phyloP scores from a whole-genome alignment of 345 rosid species.

The Jatropha curcas region DNA sequence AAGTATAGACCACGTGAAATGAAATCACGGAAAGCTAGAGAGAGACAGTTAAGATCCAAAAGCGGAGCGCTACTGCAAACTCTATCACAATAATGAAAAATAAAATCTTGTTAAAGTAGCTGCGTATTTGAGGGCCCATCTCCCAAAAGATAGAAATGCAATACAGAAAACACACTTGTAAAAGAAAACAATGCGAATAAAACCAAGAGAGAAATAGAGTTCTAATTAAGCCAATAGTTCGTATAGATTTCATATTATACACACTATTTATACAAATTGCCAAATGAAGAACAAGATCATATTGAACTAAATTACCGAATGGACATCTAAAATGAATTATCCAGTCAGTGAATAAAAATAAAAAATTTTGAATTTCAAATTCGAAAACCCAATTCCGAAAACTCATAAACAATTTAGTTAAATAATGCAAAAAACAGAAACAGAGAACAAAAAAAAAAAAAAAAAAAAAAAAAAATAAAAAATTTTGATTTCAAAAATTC shows the following conservation, averaged over 20 bases:
- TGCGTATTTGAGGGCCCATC: conserved; percentile 19
- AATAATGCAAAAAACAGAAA: not conserved
- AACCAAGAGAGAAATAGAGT: not conserved
- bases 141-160: conserved; percentile 6
- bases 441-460: not conserved
- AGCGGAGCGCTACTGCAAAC: not conserved
- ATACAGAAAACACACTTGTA: not conserved
- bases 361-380: conserved; percentile 9
- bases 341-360: not conserved
- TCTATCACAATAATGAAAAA: conserved; percentile 14
- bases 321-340: not conserved
- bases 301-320: not conserved
- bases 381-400: conserved; percentile 19
- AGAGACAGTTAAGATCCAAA: conserved; percentile 11
- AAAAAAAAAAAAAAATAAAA: not conserved
- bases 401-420: conserved; percentile 13
- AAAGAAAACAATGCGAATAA: not conserved
- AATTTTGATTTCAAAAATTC: conserved; percentile 11
- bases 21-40: not conserved
- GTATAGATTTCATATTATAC: conserved; percentile 4
- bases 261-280: conserved; percentile 7
- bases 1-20: not conserved
- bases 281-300: conserved; percentile 1
- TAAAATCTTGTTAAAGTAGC: conserved; percentile 19
- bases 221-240: conserved; percentile 3